Evolutionary conservation across 768 basidiomycete genomes (phyloP).

Genomic region (Phaffia australis): DNA sequence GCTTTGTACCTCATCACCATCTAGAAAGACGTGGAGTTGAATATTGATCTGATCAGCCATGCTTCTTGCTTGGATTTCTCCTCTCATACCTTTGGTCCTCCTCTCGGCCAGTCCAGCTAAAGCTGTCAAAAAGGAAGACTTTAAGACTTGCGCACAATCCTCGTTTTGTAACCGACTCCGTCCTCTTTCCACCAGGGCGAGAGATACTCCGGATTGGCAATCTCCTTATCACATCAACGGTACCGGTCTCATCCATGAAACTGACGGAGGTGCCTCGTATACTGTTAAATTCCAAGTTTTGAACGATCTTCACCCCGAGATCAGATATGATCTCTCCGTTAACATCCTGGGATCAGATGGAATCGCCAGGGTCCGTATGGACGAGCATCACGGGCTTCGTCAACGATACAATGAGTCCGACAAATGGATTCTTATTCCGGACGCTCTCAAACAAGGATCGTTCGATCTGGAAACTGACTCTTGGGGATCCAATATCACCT

Average conservation of each 20-base stretch:
- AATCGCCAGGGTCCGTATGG: conserved; percentile 82
- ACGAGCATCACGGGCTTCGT: conserved; percentile 57
- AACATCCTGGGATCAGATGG: conserved; percentile 52
- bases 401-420: conserved; percentile 85
- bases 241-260: conserved; percentile 43
- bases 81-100: background rate
- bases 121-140: conserved; percentile 56
- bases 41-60: background rate
- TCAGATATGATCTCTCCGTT: conserved; percentile 70
- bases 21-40: too few relatives aligned
- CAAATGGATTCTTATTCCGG: conserved; percentile 68
- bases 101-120: background rate
- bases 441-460: conserved; percentile 49
- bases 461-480: conserved; percentile 41
- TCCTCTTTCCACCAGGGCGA: conserved; percentile 55
- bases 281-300: conserved; percentile 49
- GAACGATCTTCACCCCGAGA: conserved; percentile 69
- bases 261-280: too few relatives aligned
- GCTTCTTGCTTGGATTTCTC: background rate
- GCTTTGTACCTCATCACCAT: too few relatives aligned
- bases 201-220: conserved; percentile 37
- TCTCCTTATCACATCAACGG: conserved; percentile 43
- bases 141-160: conserved; percentile 87
- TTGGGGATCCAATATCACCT: conserved; percentile 49
- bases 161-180: conserved; percentile 91